Percentiles rank a stretch among this genome's conserved stretches.
phyloP scores from a whole-genome alignment of 2,329 filamentous ascomycete genomes.

The Didymella pomorum region DNA sequence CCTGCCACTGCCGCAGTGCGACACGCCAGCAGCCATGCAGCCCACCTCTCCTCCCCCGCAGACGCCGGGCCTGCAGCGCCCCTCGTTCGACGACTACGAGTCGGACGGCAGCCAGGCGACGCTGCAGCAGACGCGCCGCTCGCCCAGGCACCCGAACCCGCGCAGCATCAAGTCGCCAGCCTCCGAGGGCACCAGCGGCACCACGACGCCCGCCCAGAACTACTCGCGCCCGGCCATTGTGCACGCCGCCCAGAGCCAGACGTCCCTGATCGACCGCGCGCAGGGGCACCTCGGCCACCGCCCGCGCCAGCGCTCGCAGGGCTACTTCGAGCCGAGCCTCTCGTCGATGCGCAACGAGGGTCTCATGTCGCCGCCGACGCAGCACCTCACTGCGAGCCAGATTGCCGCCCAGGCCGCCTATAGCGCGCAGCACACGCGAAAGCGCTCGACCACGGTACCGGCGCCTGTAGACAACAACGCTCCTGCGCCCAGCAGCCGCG shows the following conservation, averaged over 20 bases:
- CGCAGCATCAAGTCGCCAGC: conserved; percentile 38
- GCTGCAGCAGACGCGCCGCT: conserved; percentile 46
- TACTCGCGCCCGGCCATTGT: conserved; percentile 49
- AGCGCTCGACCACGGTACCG: conserved; percentile 78
- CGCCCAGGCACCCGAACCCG: conserved; percentile 48
- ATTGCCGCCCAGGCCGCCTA: conserved; percentile 82
- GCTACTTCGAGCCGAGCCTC: conserved; percentile 77
- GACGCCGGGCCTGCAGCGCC: conserved; percentile 42
- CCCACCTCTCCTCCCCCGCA: conserved; percentile 45
- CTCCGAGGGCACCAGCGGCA: conserved; percentile 25
- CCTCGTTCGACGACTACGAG: conserved; percentile 44
- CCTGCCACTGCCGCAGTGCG: neutral
- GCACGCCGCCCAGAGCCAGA: conserved; percentile 44
- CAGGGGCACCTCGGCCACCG: conserved; percentile 56
- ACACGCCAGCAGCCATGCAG: conserved; percentile 35
- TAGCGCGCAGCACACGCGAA: conserved; percentile 63
- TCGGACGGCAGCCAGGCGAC: conserved; percentile 53
- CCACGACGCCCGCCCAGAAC: conserved; percentile 39
- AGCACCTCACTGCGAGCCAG: conserved; percentile 69
- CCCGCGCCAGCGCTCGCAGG: conserved; percentile 75
- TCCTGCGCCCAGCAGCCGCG: conserved; percentile 27
- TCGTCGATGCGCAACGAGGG: conserved; percentile 62
- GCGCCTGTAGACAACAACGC: conserved; percentile 54
- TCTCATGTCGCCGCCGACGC: conserved; percentile 54
- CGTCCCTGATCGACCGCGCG: conserved; percentile 19